These are phyloP conservation scores for Amorphotheca resinae DNA, from an alignment of 495 filamentous ascomycete species.

Conservation along the genomic window DNA sequence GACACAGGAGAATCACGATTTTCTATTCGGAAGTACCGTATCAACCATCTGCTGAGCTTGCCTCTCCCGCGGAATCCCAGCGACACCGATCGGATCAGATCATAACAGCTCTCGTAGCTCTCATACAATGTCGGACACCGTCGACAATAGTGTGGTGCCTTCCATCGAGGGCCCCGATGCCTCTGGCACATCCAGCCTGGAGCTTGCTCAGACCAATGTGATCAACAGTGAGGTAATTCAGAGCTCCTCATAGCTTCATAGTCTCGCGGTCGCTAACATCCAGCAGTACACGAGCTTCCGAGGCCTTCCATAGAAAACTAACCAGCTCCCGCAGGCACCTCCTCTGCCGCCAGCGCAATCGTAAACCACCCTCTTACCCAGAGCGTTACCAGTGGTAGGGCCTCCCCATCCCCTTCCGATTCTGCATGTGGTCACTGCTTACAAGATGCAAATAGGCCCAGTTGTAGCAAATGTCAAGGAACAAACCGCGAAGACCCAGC, in stretches of 20 bases:
- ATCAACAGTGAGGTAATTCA: conserved; percentile 24
- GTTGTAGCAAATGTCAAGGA: conserved; percentile 66
- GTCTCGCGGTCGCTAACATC: conserved; percentile 8
- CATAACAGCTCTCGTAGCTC: neutral
- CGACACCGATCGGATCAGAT: no score
- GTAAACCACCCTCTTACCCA: conserved; percentile 28
- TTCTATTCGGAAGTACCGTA: no score
- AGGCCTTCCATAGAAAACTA: conserved; percentile 16
- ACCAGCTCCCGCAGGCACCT: conserved; percentile 22
- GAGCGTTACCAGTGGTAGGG: conserved; percentile 22
- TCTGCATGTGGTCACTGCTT: conserved; percentile 2
- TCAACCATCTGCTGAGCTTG: no score
- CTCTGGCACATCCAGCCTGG: conserved; percentile 1
- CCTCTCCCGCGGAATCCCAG: no score
- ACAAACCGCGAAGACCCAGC: conserved; percentile 54
- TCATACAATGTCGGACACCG: conserved; percentile 13
- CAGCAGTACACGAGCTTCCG: conserved; percentile 9
- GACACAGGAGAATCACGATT: no score
- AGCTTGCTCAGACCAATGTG: conserved; percentile 22
- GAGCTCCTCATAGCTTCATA: neutral
- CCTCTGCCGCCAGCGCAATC: conserved; percentile 23
- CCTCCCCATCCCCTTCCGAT: conserved; percentile 2
- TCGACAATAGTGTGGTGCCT: conserved; percentile 9
- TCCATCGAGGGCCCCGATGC: conserved; percentile 12
- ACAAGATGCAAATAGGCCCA: conserved; percentile 42